Base-by-base conservation (phyloP, 2,329 filamentous ascomycete genomes). In the Raffaelea albimanens region DNA sequence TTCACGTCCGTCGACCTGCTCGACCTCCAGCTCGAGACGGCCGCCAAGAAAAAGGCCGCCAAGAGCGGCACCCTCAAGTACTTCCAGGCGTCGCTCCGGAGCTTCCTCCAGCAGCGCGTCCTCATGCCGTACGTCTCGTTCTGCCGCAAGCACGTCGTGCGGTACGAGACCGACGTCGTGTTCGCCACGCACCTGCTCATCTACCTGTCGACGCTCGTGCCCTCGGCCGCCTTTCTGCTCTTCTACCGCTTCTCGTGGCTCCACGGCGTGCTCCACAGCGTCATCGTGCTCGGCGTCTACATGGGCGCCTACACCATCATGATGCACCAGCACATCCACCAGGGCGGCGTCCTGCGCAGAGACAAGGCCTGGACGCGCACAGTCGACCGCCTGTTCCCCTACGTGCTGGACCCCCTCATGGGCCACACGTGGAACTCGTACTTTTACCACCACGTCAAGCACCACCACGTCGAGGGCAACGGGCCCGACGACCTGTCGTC, bases 381-480 rank as follows among this genome's bases (percentile, higher is more conserved):
- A 25, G 63, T 90, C 50, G 86, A 91, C 58, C 59, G 64, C 5
- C 45, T 72, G 2, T 90, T 89, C 55, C 86, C 86, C 0, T 91
- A 88, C 59, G 62, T 90, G 38, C 68, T 79, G 11, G 83, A 89
- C 55, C 85, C 85, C 0, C 64, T 91, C 48, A 84, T 88, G 76
- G 86, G 86, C 11, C 86, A 91, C 58, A 89, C 85, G 0, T 89
- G 85, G 84, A 87, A 91, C 65, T 83, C 82, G 2, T 91, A 91
- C 66, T 91, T 76, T 61, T 90, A 88, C 59, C 86, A 91, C 59
- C 86, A 91, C 58, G 84, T 90, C 59, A 91, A 91, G 68, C 85
- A 89, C 59, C 86, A 91, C 59, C 86, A 91, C 55, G 80, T 90
- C 47, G 86, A 90, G 64, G 61, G 80, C 52, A 91, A 91, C 57